These are phyloP conservation scores for Dictyostelium firmibasis DNA, from an alignment of 78 protist species.

Conservation along the genomic window DNA sequence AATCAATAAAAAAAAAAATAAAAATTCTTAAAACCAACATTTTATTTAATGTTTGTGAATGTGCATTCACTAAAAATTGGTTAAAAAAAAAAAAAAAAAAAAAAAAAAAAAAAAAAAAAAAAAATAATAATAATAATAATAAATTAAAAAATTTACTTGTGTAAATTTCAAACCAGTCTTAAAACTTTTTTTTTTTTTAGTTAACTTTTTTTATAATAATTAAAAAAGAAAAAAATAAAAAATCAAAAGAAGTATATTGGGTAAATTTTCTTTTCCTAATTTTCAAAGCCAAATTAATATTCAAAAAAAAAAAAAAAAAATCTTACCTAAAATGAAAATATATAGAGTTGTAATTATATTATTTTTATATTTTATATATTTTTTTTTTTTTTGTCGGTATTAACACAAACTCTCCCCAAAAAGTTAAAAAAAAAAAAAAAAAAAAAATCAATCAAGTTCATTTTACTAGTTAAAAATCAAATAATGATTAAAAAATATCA, in stretches of 20 bases:
- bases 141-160: too few species aligned
- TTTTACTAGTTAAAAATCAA: neutral
- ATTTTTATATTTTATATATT: too few species aligned
- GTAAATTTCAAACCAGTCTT: too few species aligned
- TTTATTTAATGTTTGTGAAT: too few species aligned
- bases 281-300: neutral
- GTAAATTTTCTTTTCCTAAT: neutral
- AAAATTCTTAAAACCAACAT: too few species aligned
- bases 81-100: neutral
- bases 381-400: neutral
- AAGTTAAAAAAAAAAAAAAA: neutral
- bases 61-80: too few species aligned
- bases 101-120: neutral
- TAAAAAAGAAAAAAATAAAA: neutral
- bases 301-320: neutral
- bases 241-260: neutral
- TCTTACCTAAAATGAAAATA: neutral
- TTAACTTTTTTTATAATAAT: neutral
- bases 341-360: too few species aligned
- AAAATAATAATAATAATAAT: too few species aligned
- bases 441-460: neutral
- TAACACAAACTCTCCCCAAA: neutral
- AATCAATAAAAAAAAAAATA: neutral
- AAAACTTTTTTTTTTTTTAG: too few species aligned
- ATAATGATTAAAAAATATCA: neutral